A percentile compares a stretch with the other conserved stretches of the same genome.
These are phyloP conservation scores for Takashimella tepidaria DNA, from an alignment of 1,284 basidiomycete genomes.

Conservation along the genomic window DNA sequence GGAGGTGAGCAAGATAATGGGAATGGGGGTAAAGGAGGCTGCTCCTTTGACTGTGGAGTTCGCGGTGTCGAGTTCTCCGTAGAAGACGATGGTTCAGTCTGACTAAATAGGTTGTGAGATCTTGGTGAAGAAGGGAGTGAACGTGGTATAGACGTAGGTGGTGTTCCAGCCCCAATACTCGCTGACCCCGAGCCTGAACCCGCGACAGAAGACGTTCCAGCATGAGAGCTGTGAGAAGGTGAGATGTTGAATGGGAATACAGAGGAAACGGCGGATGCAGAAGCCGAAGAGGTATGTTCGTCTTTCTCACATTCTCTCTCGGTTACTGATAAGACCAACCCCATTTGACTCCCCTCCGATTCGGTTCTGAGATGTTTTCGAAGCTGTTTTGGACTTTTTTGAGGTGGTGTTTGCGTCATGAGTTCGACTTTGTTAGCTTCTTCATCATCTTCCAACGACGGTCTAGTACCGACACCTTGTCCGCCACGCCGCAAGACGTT, in stretches of 20 bases:
- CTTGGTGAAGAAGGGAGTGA: slow-evolving; percentile 30
- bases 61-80: not conserved
- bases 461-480: not conserved
- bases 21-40: not conserved
- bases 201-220: slow-evolving; percentile 4
- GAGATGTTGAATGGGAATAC: slow-evolving; percentile 29
- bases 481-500: slow-evolving; percentile 4
- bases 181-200: not conserved
- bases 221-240: slow-evolving; percentile 21
- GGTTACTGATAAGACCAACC: too few relatives aligned
- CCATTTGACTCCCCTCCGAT: too few relatives aligned
- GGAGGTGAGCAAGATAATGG: not conserved
- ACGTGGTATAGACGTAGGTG: slow-evolving; percentile 13
- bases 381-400: not conserved
- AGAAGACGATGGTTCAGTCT: slow-evolving; percentile 1
- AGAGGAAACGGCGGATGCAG: slow-evolving; percentile 12
- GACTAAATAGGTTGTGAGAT: slow-evolving; percentile 24
- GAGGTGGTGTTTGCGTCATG: not conserved
- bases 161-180: not conserved
- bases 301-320: slow-evolving; percentile 1
- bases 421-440: slow-evolving; percentile 10
- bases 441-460: too few relatives aligned
- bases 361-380: not conserved
- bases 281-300: slow-evolving; percentile 4
- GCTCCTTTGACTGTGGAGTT: not conserved